Evolutionary conservation across 805 yeast genomes (phyloP).

Genomic region (Myxozyma neotropica): DNA sequence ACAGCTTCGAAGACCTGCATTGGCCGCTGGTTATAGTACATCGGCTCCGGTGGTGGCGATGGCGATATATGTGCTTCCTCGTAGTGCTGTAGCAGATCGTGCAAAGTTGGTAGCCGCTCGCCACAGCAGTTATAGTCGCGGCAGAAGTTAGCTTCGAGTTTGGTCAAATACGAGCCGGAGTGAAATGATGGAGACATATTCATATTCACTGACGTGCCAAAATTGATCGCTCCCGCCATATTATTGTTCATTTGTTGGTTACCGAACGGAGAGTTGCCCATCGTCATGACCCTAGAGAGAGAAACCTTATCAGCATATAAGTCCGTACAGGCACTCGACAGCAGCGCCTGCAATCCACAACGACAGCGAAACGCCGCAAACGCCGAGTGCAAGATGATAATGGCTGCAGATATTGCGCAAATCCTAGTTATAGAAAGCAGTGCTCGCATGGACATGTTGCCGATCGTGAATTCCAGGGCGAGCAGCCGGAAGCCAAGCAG

Average conservation of each 20-base stretch:
- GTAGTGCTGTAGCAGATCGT: conserved; percentile 89
- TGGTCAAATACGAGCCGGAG: conserved; percentile 80
- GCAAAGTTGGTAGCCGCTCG: conserved; percentile 84
- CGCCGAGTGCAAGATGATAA: neutral
- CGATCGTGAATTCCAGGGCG: too few species aligned
- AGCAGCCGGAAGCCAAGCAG: too few species aligned
- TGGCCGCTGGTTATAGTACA: conserved; percentile 41
- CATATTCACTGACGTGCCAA: conserved; percentile 45
- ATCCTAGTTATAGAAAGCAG: neutral
- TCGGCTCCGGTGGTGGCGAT: conserved; percentile 50
- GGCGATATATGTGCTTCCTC: conserved; percentile 90
- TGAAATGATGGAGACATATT: conserved; percentile 61
- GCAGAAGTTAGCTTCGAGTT: conserved; percentile 93
- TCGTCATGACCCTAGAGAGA: conserved; percentile 15
- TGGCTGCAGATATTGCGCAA: neutral
- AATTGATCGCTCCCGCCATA: conserved; percentile 20
- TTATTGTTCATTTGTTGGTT: conserved; percentile 15
- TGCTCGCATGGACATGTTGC: too few species aligned
- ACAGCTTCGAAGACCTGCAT: conserved; percentile 78
- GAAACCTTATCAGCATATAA: neutral
- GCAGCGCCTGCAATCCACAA: neutral
- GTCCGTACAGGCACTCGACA: neutral
- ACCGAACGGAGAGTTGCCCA: conserved; percentile 18
- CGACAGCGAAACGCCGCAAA: neutral
- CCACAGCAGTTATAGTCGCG: conserved; percentile 98